Base-by-base conservation (phyloP, 768 basidiomycete genomes). In the Leccinum pellstonianum region DNA sequence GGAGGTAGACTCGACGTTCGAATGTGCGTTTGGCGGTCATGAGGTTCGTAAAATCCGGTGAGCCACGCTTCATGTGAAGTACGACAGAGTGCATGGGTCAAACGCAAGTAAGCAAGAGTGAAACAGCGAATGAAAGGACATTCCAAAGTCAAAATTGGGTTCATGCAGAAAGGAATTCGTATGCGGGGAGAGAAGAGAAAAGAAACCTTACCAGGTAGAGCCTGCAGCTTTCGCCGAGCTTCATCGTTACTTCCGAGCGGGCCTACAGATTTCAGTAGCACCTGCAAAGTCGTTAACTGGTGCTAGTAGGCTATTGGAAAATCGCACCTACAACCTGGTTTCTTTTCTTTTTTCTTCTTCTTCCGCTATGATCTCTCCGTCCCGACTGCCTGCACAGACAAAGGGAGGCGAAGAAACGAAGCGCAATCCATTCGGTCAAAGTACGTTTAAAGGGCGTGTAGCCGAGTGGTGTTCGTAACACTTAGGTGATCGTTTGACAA, bases 41-140 rank as follows among this genome's bases (percentile, higher is more conserved):
- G 51, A 64, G 5, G 57, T 56, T 68, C 69, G 58, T 66, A 17
- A 63, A 62, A 60, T 33, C 59, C 61, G 61, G 64, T 10, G 55
- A 52, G 53, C 17, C 41, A 17, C 31, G 29, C 66, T 70, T 60
- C 38, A 37, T 48, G 50, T 43, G 41, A 43, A n/a, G 17, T n/a
- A 43, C 12, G 23, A 49, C 10, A 38, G 54, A 33, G 57, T 51
- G 48, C 4, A 43, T 37, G 37, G 29, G 41, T 31, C 21, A 51
- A 35, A 8, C 38, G 54, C 19, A 7, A 60, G 54, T 38, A 14
- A 60, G 56, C 29, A 46, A 47, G 38, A 19, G 61, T 47, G 46
- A 55, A 50, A 62, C 41, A 41, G n/a, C 7, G 21, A 56, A 56
- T 27, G 23, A 58, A 61, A 59, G 52, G 37, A 54, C 1, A 58